phyloP scores from a whole-genome alignment of 352 stramenopile genomes.

The Phytophthora pisi region DNA sequence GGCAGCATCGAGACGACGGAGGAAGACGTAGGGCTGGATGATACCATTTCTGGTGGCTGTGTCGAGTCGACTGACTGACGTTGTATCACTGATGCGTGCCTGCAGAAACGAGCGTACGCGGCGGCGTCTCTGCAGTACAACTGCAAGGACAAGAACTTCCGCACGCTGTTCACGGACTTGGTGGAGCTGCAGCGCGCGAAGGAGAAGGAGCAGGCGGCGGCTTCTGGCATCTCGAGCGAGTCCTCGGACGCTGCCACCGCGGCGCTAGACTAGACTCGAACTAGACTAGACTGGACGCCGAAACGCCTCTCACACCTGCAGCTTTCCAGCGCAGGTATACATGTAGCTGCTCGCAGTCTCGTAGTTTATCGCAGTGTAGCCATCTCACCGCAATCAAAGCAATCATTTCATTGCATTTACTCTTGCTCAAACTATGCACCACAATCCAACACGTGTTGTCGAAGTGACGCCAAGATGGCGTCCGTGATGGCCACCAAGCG shows the following conservation, averaged over 20 bases:
- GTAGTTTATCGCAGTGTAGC: not conserved
- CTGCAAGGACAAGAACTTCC: slow-evolving; percentile 84
- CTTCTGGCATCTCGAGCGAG: not conserved
- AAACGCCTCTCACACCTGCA: too few species aligned
- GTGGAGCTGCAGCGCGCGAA: slow-evolving; percentile 52
- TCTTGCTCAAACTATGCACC: slow-evolving; percentile 7
- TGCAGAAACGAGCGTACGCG: slow-evolving; percentile 77
- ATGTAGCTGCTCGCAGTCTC: slow-evolving; percentile 2
- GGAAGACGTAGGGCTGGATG: slow-evolving; percentile 45
- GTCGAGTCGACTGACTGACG: not conserved
- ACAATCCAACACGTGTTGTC: slow-evolving; percentile 13
- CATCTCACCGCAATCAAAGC: not conserved
- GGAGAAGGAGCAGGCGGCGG: slow-evolving; percentile 5
- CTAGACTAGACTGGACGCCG: too few species aligned
- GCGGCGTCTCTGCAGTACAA: slow-evolving; percentile 75
- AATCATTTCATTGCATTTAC: slow-evolving; percentile 14
- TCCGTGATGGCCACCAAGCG: slow-evolving; percentile 88
- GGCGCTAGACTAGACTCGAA: not conserved
- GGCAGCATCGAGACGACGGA: slow-evolving; percentile 85
- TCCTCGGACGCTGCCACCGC: slow-evolving; percentile 7
- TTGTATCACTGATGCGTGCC: not conserved
- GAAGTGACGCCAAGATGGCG: slow-evolving; percentile 54
- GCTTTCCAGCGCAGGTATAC: slow-evolving; percentile 8
- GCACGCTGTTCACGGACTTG: slow-evolving; percentile 85
- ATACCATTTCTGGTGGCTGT: not conserved